Percentiles rank a stretch among this genome's conserved stretches.
Evolutionary conservation across 495 filamentous ascomycete species (phyloP).

Genomic region (Neurospora sp.): DNA sequence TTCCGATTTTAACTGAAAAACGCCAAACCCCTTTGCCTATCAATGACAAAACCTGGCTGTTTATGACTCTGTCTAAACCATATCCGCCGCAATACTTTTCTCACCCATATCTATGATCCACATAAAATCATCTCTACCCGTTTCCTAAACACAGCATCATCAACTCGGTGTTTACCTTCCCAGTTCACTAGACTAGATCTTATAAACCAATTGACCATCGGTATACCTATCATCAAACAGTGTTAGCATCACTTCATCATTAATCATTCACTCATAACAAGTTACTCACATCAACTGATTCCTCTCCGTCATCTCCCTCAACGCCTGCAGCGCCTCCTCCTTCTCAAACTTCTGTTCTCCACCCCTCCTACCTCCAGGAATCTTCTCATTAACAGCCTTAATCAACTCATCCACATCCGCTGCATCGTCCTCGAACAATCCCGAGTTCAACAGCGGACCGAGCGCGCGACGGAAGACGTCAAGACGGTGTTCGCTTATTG

Average conservation of each 20-base stretch:
- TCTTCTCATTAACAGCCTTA: conserved; percentile 63
- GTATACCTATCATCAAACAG: conserved; percentile 27
- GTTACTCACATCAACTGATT: conserved; percentile 87
- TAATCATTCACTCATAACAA: neutral
- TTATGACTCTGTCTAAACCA: neutral
- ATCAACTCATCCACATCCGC: conserved; percentile 67
- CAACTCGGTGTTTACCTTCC: neutral
- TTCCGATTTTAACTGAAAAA: neutral
- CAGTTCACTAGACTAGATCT: conserved; percentile 21
- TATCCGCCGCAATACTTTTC: neutral
- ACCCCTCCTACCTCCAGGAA: conserved; percentile 33
- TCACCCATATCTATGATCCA: neutral
- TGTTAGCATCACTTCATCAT: conserved; percentile 16
- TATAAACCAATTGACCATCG: conserved; percentile 36
- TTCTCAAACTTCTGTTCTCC: conserved; percentile 43
- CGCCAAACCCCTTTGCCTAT: neutral
- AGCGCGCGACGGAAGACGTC: conserved; percentile 67
- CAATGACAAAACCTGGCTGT: neutral
- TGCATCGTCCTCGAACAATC: conserved; percentile 70
- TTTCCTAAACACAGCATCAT: neutral
- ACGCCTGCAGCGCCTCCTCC: conserved; percentile 63
- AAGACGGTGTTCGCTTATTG: conserved; percentile 55
- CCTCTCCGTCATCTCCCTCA: conserved; percentile 66
- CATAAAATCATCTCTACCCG: neutral
- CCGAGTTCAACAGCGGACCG: conserved; percentile 67